Conservation (phyloP, 2,329 filamentous ascomycete species). For the Penicillium sclerotigenum region DNA sequence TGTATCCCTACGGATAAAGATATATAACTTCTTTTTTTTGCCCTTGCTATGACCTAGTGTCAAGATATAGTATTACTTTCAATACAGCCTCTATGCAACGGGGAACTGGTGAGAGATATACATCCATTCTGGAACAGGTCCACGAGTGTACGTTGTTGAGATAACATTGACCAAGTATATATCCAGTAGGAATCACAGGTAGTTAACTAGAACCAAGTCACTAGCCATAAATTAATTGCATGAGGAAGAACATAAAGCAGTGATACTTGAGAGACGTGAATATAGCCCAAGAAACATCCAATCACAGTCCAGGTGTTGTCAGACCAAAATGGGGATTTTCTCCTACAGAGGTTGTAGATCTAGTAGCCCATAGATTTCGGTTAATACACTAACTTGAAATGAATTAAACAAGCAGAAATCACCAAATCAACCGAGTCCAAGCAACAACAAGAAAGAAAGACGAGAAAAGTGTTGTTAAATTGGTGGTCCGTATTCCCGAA, state of each 20-base stretch:
- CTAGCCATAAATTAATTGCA: background rate
- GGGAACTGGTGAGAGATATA: no score
- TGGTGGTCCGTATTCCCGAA: constrained; percentile 24
- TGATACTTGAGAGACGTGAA: background rate
- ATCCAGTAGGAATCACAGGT: no score
- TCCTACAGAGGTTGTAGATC: background rate
- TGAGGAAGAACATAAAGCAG: background rate
- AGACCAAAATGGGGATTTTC: constrained; percentile 7
- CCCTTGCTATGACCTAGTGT: no score
- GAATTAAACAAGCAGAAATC: background rate
- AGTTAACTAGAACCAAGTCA: background rate
- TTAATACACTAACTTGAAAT: background rate
- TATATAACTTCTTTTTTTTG: no score
- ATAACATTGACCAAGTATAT: no score
- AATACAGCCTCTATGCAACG: no score
- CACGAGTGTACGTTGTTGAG: no score
- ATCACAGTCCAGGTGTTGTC: constrained; percentile 24
- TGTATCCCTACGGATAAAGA: no score
- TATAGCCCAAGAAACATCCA: constrained; percentile 7
- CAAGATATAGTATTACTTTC: no score
- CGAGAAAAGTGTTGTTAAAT: background rate
- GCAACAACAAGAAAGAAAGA: background rate
- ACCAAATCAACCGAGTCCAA: background rate
- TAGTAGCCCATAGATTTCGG: background rate
- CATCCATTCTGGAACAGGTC: no score